A percentile compares a stretch with the other conserved stretches of the same genome.
phyloP scores from a whole-genome alignment of 768 basidiomycete genomes.

The Kwoniella mangroviensis region DNA sequence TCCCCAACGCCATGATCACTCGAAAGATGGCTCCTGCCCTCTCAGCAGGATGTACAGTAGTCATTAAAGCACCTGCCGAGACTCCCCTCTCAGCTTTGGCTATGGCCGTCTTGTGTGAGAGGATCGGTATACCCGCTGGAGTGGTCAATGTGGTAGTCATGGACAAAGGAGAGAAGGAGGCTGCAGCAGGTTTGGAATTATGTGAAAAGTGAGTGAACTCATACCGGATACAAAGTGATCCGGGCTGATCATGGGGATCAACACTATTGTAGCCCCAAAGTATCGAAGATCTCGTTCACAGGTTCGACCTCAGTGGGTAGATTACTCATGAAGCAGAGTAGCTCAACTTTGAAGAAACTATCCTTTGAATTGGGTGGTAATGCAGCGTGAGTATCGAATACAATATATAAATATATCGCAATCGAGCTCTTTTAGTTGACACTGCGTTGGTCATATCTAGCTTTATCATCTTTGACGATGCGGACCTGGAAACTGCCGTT shows the following conservation, averaged over 20 bases:
- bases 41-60: conserved; percentile 76
- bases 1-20: conserved; percentile 45
- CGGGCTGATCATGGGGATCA: background rate
- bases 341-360: conserved; percentile 75
- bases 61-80: conserved; percentile 94
- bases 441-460: conserved; percentile 58
- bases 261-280: conserved; percentile 7
- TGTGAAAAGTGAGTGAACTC: conserved; percentile 67
- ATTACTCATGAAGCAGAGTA: conserved; percentile 68
- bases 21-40: conserved; percentile 49
- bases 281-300: conserved; percentile 81
- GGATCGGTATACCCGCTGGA: conserved; percentile 74
- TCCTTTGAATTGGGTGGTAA: conserved; percentile 93
- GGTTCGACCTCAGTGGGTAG: conserved; percentile 79
- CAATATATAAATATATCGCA: background rate
- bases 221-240: background rate
- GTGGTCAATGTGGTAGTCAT: conserved; percentile 61
- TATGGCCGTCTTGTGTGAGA: conserved; percentile 67
- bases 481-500: conserved; percentile 79
- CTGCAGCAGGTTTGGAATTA: conserved; percentile 56
- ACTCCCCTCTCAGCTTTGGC: conserved; percentile 82
- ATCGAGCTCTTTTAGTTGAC: background rate
- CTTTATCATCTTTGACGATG: conserved; percentile 86
- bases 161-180: conserved; percentile 60
- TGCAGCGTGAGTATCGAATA: conserved; percentile 60